Evolutionary conservation across 441 rosid species (phyloP), one percentile per base, ranked within the genome.

Genomic region (Biscutella laevigata): DNA sequence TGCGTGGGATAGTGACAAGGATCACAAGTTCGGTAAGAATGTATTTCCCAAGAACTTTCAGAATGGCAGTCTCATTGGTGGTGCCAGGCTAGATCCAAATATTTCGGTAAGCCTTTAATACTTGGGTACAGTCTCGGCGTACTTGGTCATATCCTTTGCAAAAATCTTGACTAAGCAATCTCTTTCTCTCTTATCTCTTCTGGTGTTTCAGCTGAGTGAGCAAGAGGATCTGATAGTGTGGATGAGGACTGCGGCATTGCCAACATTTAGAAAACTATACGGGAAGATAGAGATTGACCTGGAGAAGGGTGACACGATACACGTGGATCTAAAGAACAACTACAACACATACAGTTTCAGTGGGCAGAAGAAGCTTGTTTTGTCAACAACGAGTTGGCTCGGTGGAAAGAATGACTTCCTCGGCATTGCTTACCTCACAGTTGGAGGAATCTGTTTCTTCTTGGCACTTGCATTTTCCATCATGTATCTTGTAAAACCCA

Each of bases 191-290:
- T n/a, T n/a, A n/a, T n/a, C n/a, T n/a, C n/a, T n/a, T n/a, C n/a
- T n/a, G n/a, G n/a, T n/a, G n/a, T n/a, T n/a, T 33, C 7, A 87
- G 96, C 75, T 90, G 71, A 84, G 88, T 47, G 60, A 87, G 51
- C 98, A 90, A 53, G 98, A 87, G 67, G 82, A 83, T 65, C 96
- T 90, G 42, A 87, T 90, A 3, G 95, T 90, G 26, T 87, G 98
- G 96, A 90, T 90, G 98, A 76, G 96, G 68, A 90, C 98, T 9
- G 98, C 98, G 48, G 98, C 98, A 4, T 76, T 87, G 66, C 98
- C 96, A 39, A 90, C 89, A 45, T 90, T 90, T 62, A 79, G 96
- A 50, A 90, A 90, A 73, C 73, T 90, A 63, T 84, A 87, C 36
- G 98, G 96, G 49, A 84, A 74, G 82, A 87, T 90, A 64, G 98